phyloP scores from a whole-genome alignment of 305 asterid species.

The Fraxinus nigra region DNA sequence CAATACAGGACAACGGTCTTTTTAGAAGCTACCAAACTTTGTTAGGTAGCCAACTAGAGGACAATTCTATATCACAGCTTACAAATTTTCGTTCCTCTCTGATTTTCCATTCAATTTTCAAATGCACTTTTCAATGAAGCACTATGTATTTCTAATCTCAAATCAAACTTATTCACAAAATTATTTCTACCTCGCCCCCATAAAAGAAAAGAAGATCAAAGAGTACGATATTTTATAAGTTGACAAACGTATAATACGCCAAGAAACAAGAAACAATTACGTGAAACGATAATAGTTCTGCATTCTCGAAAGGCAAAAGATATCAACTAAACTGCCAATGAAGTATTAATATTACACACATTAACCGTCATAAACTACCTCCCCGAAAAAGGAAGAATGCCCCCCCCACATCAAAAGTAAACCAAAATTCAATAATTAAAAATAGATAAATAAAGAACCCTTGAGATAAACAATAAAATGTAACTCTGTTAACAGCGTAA shows the following conservation, averaged over 20 bases:
- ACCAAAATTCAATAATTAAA: background rate
- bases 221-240: background rate
- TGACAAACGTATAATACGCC: background rate
- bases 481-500: constrained; percentile 16
- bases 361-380: background rate
- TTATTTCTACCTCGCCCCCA: constrained; percentile 10
- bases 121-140: background rate
- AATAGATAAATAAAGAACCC: background rate
- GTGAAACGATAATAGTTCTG: background rate
- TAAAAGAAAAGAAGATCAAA: background rate
- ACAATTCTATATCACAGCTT: constrained; percentile 16
- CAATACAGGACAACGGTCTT: constrained; percentile 25
- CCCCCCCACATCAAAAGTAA: background rate
- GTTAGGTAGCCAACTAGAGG: constrained; percentile 21
- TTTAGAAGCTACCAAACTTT: constrained; percentile 20
- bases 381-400: background rate
- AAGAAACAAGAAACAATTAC: constrained; percentile 13
- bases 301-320: background rate
- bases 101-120: constrained; percentile 4
- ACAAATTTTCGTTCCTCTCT: constrained; percentile 12
- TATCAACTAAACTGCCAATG: background rate
- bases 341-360: background rate
- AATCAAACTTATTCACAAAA: background rate
- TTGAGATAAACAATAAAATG: background rate
- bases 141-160: background rate